A percentile compares a stretch with the other conserved stretches of the same genome.
These are phyloP conservation scores for Rhizophagus prolifer DNA, from an alignment of 192 early-diverging fungal species.

Conservation along the genomic window DNA sequence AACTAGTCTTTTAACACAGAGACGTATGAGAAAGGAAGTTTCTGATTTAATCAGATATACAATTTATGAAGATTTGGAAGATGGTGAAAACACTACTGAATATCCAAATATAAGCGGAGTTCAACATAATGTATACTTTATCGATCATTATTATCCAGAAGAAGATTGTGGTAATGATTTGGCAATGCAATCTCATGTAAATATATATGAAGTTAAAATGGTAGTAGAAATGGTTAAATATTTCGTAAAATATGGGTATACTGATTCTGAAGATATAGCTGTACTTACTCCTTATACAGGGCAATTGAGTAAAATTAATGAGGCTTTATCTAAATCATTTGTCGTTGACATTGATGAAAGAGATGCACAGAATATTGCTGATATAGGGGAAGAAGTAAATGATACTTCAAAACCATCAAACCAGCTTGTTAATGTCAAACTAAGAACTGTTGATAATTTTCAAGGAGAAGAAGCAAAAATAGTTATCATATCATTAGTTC, in stretches of 20 bases:
- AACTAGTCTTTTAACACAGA: too few species aligned
- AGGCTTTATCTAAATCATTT: conserved; percentile 32
- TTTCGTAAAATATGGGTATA: conserved; percentile 52
- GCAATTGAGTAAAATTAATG: conserved; percentile 46
- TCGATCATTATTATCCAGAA: conserved; percentile 46
- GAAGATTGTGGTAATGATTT: conserved; percentile 33
- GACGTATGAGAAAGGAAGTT: too few species aligned
- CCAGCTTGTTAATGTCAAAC: conserved; percentile 16
- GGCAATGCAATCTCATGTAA: conserved; percentile 48
- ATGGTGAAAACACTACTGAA: conserved; percentile 33
- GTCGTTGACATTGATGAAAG: conserved; percentile 18
- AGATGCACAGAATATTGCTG: conserved; percentile 31
- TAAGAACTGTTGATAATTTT: conserved; percentile 49
- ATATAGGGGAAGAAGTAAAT: conserved; percentile 15
- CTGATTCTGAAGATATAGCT: conserved; percentile 46
- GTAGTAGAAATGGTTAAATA: conserved; percentile 28
- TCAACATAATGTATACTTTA: conserved; percentile 1
- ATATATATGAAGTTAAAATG: conserved; percentile 53
- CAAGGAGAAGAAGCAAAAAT: conserved; percentile 17
- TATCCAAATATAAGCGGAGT: conserved; percentile 46
- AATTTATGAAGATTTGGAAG: conserved; percentile 3
- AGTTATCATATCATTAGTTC: conserved; percentile 45
- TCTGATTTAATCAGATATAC: too few species aligned
- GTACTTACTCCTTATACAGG: conserved; percentile 31
- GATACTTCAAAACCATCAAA: neutral